phyloP scores from a whole-genome alignment of 2,329 filamentous ascomycete species.

The Pestalotiopsis sp. region DNA sequence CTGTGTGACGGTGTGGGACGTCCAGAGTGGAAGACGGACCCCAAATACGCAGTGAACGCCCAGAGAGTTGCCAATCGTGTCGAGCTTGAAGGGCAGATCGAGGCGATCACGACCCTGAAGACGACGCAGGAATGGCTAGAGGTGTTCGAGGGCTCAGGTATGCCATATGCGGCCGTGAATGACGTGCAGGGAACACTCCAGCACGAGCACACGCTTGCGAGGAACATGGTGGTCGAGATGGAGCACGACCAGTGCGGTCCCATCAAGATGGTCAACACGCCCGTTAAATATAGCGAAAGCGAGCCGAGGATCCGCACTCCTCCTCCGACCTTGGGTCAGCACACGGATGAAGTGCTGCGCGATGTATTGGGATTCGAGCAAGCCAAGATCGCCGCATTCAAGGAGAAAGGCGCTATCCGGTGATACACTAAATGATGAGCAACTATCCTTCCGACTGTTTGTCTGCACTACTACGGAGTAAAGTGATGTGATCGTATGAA shows the following conservation, averaged over 20 bases:
- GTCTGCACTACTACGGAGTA: not conserved
- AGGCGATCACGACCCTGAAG: constrained; percentile 71
- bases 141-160: constrained; percentile 83
- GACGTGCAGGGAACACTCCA: constrained; percentile 84
- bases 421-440: constrained; percentile 29
- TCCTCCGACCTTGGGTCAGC: constrained; percentile 85
- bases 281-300: constrained; percentile 89
- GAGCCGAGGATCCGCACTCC: constrained; percentile 74
- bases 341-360: constrained; percentile 77
- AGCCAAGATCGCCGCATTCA: constrained; percentile 64
- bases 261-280: constrained; percentile 90
- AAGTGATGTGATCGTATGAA: not conserved
- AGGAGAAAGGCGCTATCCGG: constrained; percentile 66
- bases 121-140: constrained; percentile 89
- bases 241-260: constrained; percentile 82
- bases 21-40: constrained; percentile 62
- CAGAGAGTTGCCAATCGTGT: constrained; percentile 71
- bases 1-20: constrained; percentile 62
- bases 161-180: constrained; percentile 95
- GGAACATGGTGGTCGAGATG: constrained; percentile 88
- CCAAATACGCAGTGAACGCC: constrained; percentile 63
- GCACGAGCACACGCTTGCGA: constrained; percentile 81
- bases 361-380: constrained; percentile 64
- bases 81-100: constrained; percentile 78
- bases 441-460: not conserved